Evolutionary conservation across 1,139 yeast genomes (phyloP), one percentile per base, ranked within the genome.

Genomic region (Saccharomyces hybrid): DNA sequence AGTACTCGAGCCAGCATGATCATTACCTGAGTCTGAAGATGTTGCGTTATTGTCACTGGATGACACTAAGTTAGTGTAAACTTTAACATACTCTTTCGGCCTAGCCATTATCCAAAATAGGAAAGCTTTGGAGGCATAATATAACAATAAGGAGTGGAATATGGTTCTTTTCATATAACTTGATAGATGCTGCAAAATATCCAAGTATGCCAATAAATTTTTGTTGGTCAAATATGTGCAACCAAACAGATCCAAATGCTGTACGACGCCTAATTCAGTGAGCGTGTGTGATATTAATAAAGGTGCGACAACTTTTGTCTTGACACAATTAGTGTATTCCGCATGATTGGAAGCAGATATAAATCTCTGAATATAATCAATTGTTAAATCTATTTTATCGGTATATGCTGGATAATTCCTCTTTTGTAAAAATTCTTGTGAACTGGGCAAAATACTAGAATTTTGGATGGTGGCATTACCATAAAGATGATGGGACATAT

Each of bases 61-160:
- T 16, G 24, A 19, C 9, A 38, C 11, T 32, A 58, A 42, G 26
- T 56, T 55, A 28, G 53, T 53, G 48, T 55, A 58, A 16, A 63
- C 26, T 31, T 56, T 54, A 16, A 61, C 52, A 51, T 65, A 67
- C 48, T 67, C 70, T 24, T 59, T 52, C 12, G 71, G 70, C 49
- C 70, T 62, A n/a, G 70, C 63, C 60, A 65, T 56, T 12, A 66
- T 59, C 71, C 71, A 68, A 19, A 62, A 59, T 32, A 60, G 53
- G 11, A 67, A 52, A 0, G 71, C 59, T 48, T 63, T 67, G 5
- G 70, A 60, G 19, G 66, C 61, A 51, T 58, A 64, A 51, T 60
- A 58, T 42, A 67, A 53, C 29, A 67, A 53, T n/a, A 65, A 44
- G 29, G 66, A 61, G 52, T 63, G 66, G 44, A 60, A 59, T 4